A percentile compares a stretch with the other conserved stretches of the same genome.
Conservation (phyloP, 2,329 filamentous ascomycete genomes). For the Moelleriella libera region DNA sequence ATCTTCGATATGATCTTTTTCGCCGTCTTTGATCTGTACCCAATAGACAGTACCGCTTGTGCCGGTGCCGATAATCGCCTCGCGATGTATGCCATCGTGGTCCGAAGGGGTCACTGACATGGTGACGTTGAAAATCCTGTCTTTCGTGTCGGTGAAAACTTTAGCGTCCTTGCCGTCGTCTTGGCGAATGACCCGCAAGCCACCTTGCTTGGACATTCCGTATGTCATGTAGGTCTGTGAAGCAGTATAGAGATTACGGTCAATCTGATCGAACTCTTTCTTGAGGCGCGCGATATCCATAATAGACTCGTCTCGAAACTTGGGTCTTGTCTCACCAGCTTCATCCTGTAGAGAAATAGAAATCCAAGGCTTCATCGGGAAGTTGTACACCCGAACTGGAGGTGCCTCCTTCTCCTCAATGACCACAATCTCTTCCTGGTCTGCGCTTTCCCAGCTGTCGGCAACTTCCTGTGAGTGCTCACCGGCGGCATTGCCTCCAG, state of each 20-base stretch:
- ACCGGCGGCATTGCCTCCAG: conserved; percentile 28
- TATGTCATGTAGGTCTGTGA: conserved; percentile 89
- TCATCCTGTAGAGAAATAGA: conserved; percentile 61
- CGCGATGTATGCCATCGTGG: conserved; percentile 43
- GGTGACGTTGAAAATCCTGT: conserved; percentile 89
- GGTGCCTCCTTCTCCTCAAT: conserved; percentile 52
- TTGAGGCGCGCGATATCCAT: conserved; percentile 90
- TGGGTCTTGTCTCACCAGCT: conserved; percentile 39
- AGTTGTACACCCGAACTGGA: conserved; percentile 76
- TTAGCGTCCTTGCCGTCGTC: conserved; percentile 86
- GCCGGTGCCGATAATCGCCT: conserved; percentile 82
- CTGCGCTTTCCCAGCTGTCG: conserved; percentile 88
- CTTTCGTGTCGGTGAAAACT: conserved; percentile 79
- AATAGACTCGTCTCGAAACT: conserved; percentile 65
- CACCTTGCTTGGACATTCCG: conserved; percentile 83
- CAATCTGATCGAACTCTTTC: conserved; percentile 96
- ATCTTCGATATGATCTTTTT: conserved; percentile 68
- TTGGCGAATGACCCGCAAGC: conserved; percentile 85
- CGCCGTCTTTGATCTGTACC: conserved; percentile 63
- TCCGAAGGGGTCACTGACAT: conserved; percentile 56
- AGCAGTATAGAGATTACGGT: conserved; percentile 82
- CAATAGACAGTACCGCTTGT: conserved; percentile 97
- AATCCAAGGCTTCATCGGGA: conserved; percentile 93
- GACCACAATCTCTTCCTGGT: conserved; percentile 51
- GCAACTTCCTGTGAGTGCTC: conserved; percentile 48